A percentile compares a stretch with the other conserved stretches of the same genome.
Conservation (phyloP, 345 rosid genomes). For the Acer campestre region DNA sequence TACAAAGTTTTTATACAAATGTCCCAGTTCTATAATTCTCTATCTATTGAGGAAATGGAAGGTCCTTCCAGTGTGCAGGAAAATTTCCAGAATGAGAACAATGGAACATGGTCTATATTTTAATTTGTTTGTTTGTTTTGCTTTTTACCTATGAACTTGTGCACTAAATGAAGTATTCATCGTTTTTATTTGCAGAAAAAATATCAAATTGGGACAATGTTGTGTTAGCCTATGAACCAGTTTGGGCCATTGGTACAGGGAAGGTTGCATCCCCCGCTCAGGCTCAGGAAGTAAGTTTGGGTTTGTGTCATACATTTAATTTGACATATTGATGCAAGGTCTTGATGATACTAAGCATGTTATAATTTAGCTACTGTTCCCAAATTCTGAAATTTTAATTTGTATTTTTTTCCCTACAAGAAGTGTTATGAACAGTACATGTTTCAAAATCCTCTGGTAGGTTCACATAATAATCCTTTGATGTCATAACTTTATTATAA, state of each 20-base stretch:
- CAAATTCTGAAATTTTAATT: neutral
- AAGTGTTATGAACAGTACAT: neutral
- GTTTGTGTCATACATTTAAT: neutral
- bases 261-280: constrained; percentile 82
- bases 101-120: neutral
- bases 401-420: neutral
- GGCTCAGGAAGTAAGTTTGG: constrained; percentile 66
- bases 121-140: neutral
- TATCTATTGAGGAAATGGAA: neutral
- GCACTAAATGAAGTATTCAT: neutral
- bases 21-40: neutral
- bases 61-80: neutral
- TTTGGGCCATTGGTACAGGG: constrained; percentile 88
- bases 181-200: constrained; percentile 42
- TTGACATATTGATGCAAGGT: constrained; percentile 2
- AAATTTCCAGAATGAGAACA: neutral
- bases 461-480: neutral
- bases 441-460: neutral
- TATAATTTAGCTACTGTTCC: neutral
- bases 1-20: neutral
- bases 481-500: neutral
- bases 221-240: constrained; percentile 80
- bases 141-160: neutral
- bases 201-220: constrained; percentile 54
- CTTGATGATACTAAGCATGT: neutral